Percentiles rank a stretch among this genome's conserved stretches.
Conservation (phyloP, 306 rosid species). For the Quercus berberidifolia region DNA sequence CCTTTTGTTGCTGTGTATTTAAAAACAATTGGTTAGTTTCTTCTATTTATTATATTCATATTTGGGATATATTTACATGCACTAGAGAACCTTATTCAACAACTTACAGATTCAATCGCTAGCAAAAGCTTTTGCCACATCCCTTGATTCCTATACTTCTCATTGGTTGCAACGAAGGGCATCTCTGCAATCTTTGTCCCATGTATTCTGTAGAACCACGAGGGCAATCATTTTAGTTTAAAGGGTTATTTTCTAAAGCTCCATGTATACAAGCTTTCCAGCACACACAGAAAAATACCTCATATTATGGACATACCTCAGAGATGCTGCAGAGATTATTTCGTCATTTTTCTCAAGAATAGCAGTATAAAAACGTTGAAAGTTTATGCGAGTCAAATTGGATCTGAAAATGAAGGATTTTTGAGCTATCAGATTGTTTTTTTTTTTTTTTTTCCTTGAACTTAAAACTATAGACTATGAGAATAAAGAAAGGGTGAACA, state of each 20-base stretch:
- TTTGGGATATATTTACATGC: background rate
- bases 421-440: background rate
- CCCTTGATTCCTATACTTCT: slow-evolving; percentile 19
- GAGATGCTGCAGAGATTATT: slow-evolving; percentile 28
- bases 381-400: slow-evolving; percentile 29
- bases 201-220: slow-evolving; percentile 23
- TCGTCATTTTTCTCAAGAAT: slow-evolving; percentile 36
- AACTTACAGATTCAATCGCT: slow-evolving; percentile 36
- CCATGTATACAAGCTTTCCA: background rate
- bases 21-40: too few relatives aligned
- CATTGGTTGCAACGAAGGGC: slow-evolving; percentile 34
- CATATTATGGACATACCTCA: slow-evolving; percentile 24
- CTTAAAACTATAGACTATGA: background rate
- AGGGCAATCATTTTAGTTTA: background rate
- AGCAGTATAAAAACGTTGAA: slow-evolving; percentile 31
- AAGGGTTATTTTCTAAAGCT: background rate
- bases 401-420: slow-evolving; percentile 16
- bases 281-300: background rate
- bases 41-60: background rate
- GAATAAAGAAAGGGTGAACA: background rate
- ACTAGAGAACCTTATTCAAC: background rate
- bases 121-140: slow-evolving; percentile 17
- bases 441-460: background rate
- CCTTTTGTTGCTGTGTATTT: too few relatives aligned
- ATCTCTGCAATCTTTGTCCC: slow-evolving; percentile 33